A percentile compares a stretch with the other conserved stretches of the same genome.
Evolutionary conservation across 768 basidiomycete species (phyloP).

Genomic region (Xanthoconium stramineum): DNA sequence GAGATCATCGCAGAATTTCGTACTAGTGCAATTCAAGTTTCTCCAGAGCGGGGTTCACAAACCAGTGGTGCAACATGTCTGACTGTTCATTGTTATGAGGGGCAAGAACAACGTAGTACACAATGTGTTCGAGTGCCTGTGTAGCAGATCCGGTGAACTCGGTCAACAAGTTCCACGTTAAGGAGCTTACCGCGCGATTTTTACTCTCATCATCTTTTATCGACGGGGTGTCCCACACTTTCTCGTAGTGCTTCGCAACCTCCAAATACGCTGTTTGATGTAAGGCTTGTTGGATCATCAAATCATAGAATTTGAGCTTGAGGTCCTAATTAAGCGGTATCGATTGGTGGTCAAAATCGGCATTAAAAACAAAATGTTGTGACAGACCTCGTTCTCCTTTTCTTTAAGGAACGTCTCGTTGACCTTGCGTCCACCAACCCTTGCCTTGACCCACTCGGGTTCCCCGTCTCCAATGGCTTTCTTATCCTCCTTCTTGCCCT

Average conservation of each 20-base stretch:
- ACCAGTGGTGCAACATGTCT: conserved; percentile 91
- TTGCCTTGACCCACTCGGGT: conserved; percentile 89
- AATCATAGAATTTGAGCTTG: conserved; percentile 92
- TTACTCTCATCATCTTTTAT: conserved; percentile 83
- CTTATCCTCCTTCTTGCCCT: conserved; percentile 50
- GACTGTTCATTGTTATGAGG: conserved; percentile 97
- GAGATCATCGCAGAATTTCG: conserved; percentile 16
- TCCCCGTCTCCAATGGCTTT: conserved; percentile 69
- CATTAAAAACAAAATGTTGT: not conserved
- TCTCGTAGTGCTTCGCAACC: conserved; percentile 92
- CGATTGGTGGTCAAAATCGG: not conserved
- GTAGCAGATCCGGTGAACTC: conserved; percentile 1
- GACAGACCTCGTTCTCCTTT: conserved; percentile 78
- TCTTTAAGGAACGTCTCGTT: conserved; percentile 92
- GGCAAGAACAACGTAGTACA: conserved; percentile 91
- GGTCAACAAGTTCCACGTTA: not conserved
- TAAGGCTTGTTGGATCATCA: conserved; percentile 95
- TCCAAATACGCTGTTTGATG: conserved; percentile 85
- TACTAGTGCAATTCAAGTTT: conserved; percentile 88
- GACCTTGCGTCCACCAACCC: conserved; percentile 89
- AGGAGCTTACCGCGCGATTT: conserved; percentile 55
- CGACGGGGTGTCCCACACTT: conserved; percentile 95
- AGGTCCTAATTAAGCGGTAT: conserved; percentile 60
- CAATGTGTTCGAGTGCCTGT: conserved; percentile 91
- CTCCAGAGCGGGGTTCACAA: conserved; percentile 68